A percentile compares a stretch with the other conserved stretches of the same genome.
Evolutionary conservation across 2,329 filamentous ascomycete species (phyloP).

Genomic region (Drechslerella dactyloides): DNA sequence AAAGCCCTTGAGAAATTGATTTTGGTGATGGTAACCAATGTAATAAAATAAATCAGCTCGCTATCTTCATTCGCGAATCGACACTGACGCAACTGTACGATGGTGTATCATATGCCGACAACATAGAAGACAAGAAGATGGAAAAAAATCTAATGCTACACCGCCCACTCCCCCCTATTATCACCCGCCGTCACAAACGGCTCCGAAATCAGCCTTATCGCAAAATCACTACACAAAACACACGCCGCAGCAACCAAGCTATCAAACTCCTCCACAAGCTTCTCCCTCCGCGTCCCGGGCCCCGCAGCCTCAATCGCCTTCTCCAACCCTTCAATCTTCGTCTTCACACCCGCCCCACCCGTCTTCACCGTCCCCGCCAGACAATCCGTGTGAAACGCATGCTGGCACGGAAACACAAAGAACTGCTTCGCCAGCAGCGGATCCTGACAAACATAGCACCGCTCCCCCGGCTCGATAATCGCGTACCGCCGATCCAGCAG

Average conservation of each 20-base stretch:
- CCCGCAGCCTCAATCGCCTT: constrained; percentile 78
- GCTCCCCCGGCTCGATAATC: constrained; percentile 94
- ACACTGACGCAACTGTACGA: too few species aligned
- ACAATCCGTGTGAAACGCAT: constrained; percentile 96
- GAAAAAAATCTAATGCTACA: constrained; percentile 59
- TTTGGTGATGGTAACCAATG: too few species aligned
- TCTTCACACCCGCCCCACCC: constrained; percentile 74
- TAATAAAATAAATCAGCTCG: too few species aligned
- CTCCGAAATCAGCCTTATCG: constrained; percentile 91
- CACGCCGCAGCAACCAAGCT: constrained; percentile 88
- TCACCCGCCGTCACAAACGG: constrained; percentile 81
- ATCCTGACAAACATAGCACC: constrained; percentile 85
- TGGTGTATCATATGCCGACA: constrained; percentile 1
- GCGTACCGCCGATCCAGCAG: constrained; percentile 87
- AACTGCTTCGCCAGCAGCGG: constrained; percentile 90
- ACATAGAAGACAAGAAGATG: background rate
- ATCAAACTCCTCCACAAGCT: constrained; percentile 85
- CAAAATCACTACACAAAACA: constrained; percentile 91
- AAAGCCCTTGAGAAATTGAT: too few species aligned
- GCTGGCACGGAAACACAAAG: constrained; percentile 98
- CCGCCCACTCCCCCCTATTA: constrained; percentile 78
- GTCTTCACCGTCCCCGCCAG: constrained; percentile 84
- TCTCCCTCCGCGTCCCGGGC: constrained; percentile 74
- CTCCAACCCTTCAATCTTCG: constrained; percentile 84
- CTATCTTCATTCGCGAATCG: too few species aligned